Evolutionary conservation across 1,139 yeast species (phyloP).

Genomic region (Pichia sp.): DNA sequence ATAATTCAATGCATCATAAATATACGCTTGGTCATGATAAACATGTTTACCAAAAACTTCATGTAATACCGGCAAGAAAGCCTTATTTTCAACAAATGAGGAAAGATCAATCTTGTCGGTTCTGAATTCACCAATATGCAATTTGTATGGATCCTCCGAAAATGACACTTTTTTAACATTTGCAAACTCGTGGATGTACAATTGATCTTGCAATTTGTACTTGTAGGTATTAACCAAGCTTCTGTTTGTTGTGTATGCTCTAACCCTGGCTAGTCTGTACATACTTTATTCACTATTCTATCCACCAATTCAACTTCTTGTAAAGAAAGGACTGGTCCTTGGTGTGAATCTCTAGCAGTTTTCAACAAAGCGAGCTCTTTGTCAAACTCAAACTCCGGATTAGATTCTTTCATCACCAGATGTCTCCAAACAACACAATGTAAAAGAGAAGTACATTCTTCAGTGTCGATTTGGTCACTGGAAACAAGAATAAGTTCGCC

Average conservation of each 20-base stretch:
- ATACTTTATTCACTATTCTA: neutral
- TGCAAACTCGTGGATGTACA: conserved; percentile 24
- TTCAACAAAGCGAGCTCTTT: neutral
- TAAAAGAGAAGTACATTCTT: neutral
- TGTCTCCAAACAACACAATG: conserved; percentile 3
- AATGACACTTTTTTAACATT: conserved; percentile 34
- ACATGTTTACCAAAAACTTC: conserved; percentile 28
- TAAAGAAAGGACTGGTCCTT: neutral
- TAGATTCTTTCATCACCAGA: neutral
- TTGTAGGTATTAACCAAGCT: conserved; percentile 17
- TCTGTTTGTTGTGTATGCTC: conserved; percentile 14
- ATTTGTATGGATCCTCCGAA: conserved; percentile 31
- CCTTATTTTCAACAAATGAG: conserved; percentile 25
- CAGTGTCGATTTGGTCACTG: neutral
- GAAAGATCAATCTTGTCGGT: conserved; percentile 5
- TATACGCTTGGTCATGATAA: conserved; percentile 50
- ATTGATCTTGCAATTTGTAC: conserved; percentile 23
- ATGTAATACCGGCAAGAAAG: conserved; percentile 29
- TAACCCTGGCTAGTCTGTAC: neutral
- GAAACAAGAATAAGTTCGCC: conserved; percentile 9
- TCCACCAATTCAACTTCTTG: neutral
- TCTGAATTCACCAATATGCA: conserved; percentile 25
- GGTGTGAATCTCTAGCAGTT: neutral
- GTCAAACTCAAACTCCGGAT: neutral
- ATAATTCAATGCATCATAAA: conserved; percentile 57